These are phyloP conservation scores for Aspergillus texensis DNA, from an alignment of 2,329 filamentous ascomycete species.

Conservation along the genomic window DNA sequence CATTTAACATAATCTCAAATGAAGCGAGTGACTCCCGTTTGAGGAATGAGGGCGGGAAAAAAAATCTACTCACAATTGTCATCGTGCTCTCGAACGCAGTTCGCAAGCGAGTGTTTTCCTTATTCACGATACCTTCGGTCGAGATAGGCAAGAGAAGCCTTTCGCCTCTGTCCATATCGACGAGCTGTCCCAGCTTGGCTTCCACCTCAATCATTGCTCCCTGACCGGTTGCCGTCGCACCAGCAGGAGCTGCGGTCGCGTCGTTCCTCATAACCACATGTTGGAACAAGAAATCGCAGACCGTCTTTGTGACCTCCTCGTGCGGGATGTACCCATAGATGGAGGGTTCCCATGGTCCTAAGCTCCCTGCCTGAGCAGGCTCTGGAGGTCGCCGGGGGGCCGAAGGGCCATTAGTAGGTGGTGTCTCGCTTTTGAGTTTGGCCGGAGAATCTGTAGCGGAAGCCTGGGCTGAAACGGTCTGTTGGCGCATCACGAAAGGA, in stretches of 20 bases:
- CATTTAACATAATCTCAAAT: not conserved
- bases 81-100: slow-evolving; percentile 83
- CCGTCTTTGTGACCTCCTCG: slow-evolving; percentile 71
- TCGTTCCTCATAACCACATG: slow-evolving; percentile 70
- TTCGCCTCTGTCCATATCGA: slow-evolving; percentile 71
- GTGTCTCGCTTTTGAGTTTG: slow-evolving; percentile 23
- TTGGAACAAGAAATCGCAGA: slow-evolving; percentile 81
- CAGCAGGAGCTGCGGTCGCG: slow-evolving; percentile 55
- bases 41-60: not conserved
- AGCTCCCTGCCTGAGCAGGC: slow-evolving; percentile 27
- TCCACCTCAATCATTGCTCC: slow-evolving; percentile 87
- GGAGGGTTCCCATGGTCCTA: slow-evolving; percentile 55
- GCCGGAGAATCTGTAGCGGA: slow-evolving; percentile 20
- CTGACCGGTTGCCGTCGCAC: slow-evolving; percentile 61
- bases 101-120: slow-evolving; percentile 54
- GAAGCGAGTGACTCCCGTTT: not conserved
- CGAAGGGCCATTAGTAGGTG: slow-evolving; percentile 34
- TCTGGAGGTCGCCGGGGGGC: slow-evolving; percentile 20
- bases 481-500: slow-evolving; percentile 26
- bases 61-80: slow-evolving; percentile 68
- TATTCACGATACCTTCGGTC: slow-evolving; percentile 70
- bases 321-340: slow-evolving; percentile 71
- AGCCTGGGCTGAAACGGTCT: slow-evolving; percentile 20
- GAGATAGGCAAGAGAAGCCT: slow-evolving; percentile 68
- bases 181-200: slow-evolving; percentile 83